A percentile compares a stretch with the other conserved stretches of the same genome.
Evolutionary conservation across 805 yeast genomes (phyloP).

Genomic region (Kuraishia capsulata): DNA sequence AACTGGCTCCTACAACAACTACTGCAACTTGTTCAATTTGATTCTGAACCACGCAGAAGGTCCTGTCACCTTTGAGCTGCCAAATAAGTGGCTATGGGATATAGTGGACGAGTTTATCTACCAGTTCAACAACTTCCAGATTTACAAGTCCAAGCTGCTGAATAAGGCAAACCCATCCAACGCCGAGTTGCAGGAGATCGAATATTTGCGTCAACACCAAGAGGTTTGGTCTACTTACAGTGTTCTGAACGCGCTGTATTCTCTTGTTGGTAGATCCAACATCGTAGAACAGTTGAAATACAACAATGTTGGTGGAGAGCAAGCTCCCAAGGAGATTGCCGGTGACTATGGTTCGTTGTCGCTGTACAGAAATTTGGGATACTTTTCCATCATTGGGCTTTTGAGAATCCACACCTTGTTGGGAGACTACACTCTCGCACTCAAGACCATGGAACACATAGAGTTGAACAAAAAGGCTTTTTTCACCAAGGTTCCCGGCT

Average conservation of each 20-base stretch:
- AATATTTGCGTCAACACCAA: conserved; percentile 25
- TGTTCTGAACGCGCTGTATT: conserved; percentile 38
- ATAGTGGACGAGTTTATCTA: conserved; percentile 43
- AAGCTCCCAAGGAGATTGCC: conserved; percentile 19
- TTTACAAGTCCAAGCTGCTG: conserved; percentile 28
- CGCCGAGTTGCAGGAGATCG: conserved; percentile 21
- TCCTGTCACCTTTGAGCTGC: conserved; percentile 35
- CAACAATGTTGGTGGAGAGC: conserved; percentile 14
- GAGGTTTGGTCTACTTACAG: conserved; percentile 38
- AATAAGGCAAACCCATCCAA: conserved; percentile 18
- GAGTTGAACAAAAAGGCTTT: conserved; percentile 38
- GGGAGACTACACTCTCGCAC: conserved; percentile 40
- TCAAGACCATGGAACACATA: conserved; percentile 37
- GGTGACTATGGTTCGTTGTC: conserved; percentile 35
- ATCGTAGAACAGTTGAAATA: conserved; percentile 30
- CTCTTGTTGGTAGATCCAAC: conserved; percentile 24
- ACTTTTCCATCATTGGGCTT: conserved; percentile 38
- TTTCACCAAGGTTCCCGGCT: conserved; percentile 36
- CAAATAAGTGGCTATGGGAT: conserved; percentile 43
- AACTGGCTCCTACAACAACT: conserved; percentile 37
- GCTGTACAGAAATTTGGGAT: conserved; percentile 36
- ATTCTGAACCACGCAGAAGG: conserved; percentile 32
- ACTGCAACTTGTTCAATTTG: conserved; percentile 36
- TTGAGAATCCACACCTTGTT: conserved; percentile 38
- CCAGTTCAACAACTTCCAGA: conserved; percentile 36